phyloP scores from a whole-genome alignment of 192 early-diverging fungal species.

The Phlyctochytrium planicorne region DNA sequence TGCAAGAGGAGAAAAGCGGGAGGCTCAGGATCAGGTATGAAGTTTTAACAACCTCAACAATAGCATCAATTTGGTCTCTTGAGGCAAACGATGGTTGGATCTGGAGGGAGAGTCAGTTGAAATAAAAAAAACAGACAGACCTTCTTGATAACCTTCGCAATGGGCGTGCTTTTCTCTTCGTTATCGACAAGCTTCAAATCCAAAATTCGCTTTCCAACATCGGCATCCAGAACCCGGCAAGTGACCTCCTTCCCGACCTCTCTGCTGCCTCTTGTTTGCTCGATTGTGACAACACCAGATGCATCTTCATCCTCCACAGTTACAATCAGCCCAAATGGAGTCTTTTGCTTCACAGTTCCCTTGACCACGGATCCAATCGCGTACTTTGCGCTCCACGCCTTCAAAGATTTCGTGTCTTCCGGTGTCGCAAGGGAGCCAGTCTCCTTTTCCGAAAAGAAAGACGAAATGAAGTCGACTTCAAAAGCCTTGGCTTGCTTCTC shows the following conservation, averaged over 20 bases:
- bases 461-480: constrained; percentile 25
- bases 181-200: constrained; percentile 46
- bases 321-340: constrained; percentile 60
- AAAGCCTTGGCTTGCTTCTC: not conserved
- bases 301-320: constrained; percentile 39
- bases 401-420: constrained; percentile 4
- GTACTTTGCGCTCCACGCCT: constrained; percentile 14
- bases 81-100: constrained; percentile 20
- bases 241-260: constrained; percentile 49
- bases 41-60: constrained; percentile 76
- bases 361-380: constrained; percentile 48
- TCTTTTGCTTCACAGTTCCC: constrained; percentile 46
- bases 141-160: constrained; percentile 5
- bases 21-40: constrained; percentile 72
- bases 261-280: constrained; percentile 36
- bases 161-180: not conserved
- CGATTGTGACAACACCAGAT: constrained; percentile 58
- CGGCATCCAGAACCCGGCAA: constrained; percentile 69
- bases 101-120: too few relatives aligned
- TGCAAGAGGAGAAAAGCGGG: constrained; percentile 34
- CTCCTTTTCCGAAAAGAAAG: constrained; percentile 38
- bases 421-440: not conserved
- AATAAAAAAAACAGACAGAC: not conserved
- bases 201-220: constrained; percentile 59
- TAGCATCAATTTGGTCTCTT: constrained; percentile 44